Evolutionary conservation across 495 filamentous ascomycete genomes (phyloP), one percentile per base, ranked within the genome.

Genomic region (Aspergillus cristatus): DNA sequence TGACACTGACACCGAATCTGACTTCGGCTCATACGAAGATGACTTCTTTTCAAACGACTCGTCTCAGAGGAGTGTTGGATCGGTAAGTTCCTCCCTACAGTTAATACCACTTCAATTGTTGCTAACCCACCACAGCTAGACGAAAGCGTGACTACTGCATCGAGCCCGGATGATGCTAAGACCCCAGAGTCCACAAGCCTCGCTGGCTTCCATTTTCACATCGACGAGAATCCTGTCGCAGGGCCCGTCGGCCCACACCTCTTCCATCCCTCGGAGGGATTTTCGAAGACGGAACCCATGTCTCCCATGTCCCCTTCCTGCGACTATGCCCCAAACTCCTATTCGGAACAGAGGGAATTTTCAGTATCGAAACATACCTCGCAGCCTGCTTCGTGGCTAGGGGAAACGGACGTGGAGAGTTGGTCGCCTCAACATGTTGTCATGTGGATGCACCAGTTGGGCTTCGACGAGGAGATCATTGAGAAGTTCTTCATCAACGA

Each of bases 401-500:
- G 80, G 46, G 67, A 71, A 18, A 47, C 57, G 26, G 69, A 78
- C 32, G 70, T 89, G 33, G 54, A 67, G 14, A 45, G 48, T 12
- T 94, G 86, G 86, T 64, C 72, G 12, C 73, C 85, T 3, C 69
- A 73, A 37, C 76, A 94, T 45, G 91, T 96, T 28, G 84, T 76
- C 6, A 57, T 66, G 18, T 94, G 86, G 84, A 82, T 96, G 82
- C 68, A 72, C 16, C 76, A 72, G 32, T 62, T 70, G 1, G 80
- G 82, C 5, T 76, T 86, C 46, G 86, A 96, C 37, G 61, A 74
- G 8, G 60, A 67, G 1, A 63, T 88, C 28, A 73, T 90, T n/a
- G 76, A 93, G 36, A 84, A 79, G 49, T 96, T 98, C 46, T 70
- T 84, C 38, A 68, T 74, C 45, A 90, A 98, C 58, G 91, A 98